Percentiles rank a stretch among this genome's conserved stretches.
These are phyloP conservation scores for Ganoderma meredithae DNA, from an alignment of 1,284 basidiomycete genomes.

Conservation along the genomic window DNA sequence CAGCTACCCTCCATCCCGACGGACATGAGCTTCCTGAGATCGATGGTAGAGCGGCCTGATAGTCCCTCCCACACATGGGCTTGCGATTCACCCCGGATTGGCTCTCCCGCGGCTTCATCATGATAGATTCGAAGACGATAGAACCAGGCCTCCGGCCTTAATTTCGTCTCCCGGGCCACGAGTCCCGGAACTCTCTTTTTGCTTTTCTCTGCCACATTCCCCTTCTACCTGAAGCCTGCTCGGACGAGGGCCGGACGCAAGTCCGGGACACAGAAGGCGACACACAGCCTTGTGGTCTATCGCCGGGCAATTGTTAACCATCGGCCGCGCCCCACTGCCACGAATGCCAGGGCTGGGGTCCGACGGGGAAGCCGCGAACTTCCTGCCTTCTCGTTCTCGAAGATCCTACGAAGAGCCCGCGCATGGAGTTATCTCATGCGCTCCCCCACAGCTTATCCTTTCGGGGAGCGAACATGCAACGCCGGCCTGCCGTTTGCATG, in stretches of 20 bases:
- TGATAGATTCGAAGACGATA: conserved; percentile 22
- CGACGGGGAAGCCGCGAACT: conserved; percentile 14
- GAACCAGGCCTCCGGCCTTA: conserved; percentile 13
- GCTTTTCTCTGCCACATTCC: not conserved
- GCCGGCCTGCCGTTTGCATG: not conserved
- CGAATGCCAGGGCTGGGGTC: not conserved
- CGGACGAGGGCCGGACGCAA: not conserved
- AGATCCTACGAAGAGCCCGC: conserved; percentile 10
- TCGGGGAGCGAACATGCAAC: not conserved
- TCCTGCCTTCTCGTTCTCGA: conserved; percentile 19
- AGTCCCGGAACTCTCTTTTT: not conserved
- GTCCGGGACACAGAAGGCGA: not conserved
- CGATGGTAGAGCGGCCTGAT: conserved; percentile 32
- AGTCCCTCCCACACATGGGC: conserved; percentile 15
- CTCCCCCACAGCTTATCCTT: not conserved
- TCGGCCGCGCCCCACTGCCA: not conserved
- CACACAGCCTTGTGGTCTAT: not conserved
- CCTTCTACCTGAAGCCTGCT: not conserved
- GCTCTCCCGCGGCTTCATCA: conserved; percentile 12
- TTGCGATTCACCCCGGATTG: conserved; percentile 28
- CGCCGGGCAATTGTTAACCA: not conserved
- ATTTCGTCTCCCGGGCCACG: conserved; percentile 17
- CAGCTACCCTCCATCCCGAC: conserved; percentile 26
- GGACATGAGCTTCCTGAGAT: conserved; percentile 31
- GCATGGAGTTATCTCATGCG: not conserved